Percentiles rank a stretch among this genome's conserved stretches.
Evolutionary conservation across 768 basidiomycete genomes (phyloP).

Genomic region (Rhodotorula graminis): DNA sequence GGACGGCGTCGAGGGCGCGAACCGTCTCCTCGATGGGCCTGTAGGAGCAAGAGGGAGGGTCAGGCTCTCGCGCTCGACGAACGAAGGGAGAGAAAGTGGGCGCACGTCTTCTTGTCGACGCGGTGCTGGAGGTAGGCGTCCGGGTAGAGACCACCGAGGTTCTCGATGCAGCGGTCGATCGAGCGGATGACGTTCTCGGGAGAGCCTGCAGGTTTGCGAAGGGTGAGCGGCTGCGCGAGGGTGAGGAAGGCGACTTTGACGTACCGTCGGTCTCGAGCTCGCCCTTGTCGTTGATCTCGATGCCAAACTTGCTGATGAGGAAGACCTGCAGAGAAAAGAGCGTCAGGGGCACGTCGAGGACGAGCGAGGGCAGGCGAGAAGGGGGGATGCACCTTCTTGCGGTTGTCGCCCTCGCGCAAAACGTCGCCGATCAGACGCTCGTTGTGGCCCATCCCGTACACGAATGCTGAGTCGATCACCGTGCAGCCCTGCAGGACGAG

Average conservation of each 20-base stretch:
- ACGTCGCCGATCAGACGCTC: constrained; percentile 21
- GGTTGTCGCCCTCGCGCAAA: constrained; percentile 27
- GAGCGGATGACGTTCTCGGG: background rate
- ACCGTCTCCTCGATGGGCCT: constrained; percentile 40
- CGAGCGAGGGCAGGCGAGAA: background rate
- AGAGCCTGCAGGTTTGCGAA: constrained; percentile 2
- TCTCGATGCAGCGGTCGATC: constrained; percentile 5
- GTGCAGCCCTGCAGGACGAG: constrained; percentile 10
- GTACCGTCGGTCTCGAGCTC: background rate
- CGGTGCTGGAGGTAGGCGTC: constrained; percentile 24
- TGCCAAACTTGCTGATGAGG: constrained; percentile 17
- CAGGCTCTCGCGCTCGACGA: background rate
- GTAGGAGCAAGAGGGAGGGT: background rate
- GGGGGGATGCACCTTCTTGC: background rate
- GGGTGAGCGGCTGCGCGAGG: too few relatives aligned
- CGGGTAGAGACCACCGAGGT: constrained; percentile 13
- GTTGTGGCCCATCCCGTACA: constrained; percentile 13
- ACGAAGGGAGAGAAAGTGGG: background rate
- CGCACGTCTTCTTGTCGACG: constrained; percentile 14
- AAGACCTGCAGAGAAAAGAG: background rate
- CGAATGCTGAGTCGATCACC: constrained; percentile 8
- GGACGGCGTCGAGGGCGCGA: constrained; percentile 51
- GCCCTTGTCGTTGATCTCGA: background rate
- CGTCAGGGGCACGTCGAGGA: background rate
- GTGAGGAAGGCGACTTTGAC: background rate